Evolutionary conservation across 345 rosid genomes (phyloP), one percentile per base, ranked within the genome.

Genomic region (Salix arbutifolia): DNA sequence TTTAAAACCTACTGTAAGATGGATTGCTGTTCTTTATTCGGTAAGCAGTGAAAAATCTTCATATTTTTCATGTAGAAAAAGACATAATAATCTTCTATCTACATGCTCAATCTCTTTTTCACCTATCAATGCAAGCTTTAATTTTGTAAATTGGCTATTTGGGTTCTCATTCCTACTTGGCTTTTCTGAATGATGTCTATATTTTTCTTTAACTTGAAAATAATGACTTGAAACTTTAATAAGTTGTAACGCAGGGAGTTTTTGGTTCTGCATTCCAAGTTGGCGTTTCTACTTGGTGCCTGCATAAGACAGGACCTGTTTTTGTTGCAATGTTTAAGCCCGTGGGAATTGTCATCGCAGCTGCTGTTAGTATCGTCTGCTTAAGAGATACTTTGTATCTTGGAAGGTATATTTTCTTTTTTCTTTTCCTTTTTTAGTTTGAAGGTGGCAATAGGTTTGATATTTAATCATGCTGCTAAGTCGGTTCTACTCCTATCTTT

Each of bases 301-400:
- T 90, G 79, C 88, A 60, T 69, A 78, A 81, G 79, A 87, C 92
- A 0, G 90, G 92, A 50, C 92, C 91, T 25, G 90, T 89, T 76
- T 89, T 91, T 77, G 91, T 91, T 74, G 31, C 90, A 16, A 84
- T 88, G 92, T 89, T 89, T 85, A 91, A 91, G 85, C 91, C 95
- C 65, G 52, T 91, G 80, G 92, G 92, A 5, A 78, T 89, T 44
- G 38, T 86, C 44, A 80, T 89, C 81, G 85, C 95, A 56, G 89
- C 76, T 61, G 84, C 76, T 8, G 62, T 71, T 7, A 92, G 95
- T 65, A 78, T 80, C 66, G 72, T 86, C 78, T 89, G 78, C 78
- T 68, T 81, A 14, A 87, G 91, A 35, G 91, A 89, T 65, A 75
- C 85, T 13, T 78, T 85, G 81, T 89, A 80, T 80, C 86, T 89